phyloP scores from a whole-genome alignment of 2,329 filamentous ascomycete species.

The Fusarium domesticum region DNA sequence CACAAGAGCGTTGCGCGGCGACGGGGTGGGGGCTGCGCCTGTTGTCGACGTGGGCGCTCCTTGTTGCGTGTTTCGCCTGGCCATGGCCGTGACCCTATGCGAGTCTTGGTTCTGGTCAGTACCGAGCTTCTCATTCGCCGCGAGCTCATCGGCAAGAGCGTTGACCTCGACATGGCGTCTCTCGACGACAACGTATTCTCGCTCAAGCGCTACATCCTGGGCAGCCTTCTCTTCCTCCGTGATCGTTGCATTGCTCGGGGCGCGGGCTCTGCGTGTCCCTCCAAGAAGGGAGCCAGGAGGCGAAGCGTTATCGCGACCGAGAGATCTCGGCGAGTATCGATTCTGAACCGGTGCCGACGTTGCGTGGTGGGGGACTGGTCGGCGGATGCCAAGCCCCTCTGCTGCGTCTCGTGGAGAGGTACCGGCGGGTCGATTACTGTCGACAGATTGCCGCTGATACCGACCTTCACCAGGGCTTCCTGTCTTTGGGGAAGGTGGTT shows the following conservation, averaged over 20 bases:
- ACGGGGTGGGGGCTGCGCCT: slow-evolving; percentile 64
- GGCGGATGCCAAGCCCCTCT: slow-evolving; percentile 52
- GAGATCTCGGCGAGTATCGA: slow-evolving; percentile 24
- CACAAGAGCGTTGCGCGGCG: slow-evolving; percentile 72
- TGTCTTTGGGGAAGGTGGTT: slow-evolving; percentile 43
- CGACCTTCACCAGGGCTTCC: slow-evolving; percentile 41
- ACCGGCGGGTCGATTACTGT: slow-evolving; percentile 31
- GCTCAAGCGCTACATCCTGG: slow-evolving; percentile 84
- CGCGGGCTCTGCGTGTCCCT: slow-evolving; percentile 30
- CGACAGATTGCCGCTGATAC: slow-evolving; percentile 30
- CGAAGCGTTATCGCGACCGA: slow-evolving; percentile 25
- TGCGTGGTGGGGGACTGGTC: slow-evolving; percentile 45
- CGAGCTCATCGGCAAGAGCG: slow-evolving; percentile 91
- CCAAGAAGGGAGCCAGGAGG: slow-evolving; percentile 35
- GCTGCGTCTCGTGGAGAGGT: slow-evolving; percentile 46
- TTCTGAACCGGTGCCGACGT: slow-evolving; percentile 48
- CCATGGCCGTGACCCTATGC: slow-evolving; percentile 59
- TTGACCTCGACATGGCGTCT: slow-evolving; percentile 96
- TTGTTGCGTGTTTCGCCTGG: slow-evolving; percentile 76
- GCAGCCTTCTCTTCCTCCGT: slow-evolving; percentile 69
- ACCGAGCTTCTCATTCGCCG: slow-evolving; percentile 68
- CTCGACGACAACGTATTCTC: slow-evolving; percentile 94
- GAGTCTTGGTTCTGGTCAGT: slow-evolving; percentile 44
- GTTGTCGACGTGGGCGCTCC: slow-evolving; percentile 65
- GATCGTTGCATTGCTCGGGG: slow-evolving; percentile 29